Evolutionary conservation across 2,329 filamentous ascomycete species (phyloP), one percentile per base, ranked within the genome.

Genomic region (Fusarium neocosmosporiellum): DNA sequence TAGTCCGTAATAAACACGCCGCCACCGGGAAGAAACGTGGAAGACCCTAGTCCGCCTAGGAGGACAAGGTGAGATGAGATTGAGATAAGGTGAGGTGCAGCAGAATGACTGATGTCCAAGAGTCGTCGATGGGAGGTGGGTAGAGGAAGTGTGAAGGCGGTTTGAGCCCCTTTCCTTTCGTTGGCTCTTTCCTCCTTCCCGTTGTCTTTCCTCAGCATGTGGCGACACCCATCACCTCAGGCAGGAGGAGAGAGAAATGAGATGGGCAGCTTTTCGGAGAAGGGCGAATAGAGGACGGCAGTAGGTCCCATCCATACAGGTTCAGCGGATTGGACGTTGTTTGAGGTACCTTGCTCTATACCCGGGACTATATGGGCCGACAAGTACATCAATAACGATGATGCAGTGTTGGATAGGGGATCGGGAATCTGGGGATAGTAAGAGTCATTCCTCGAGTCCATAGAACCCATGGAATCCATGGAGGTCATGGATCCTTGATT

Each of bases 1-100:
- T 22, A 41, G 48, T 60, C 41, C 55, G 67, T 36, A 69, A 59
- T 50, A 69, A 65, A 46, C 55, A 43, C 27, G 36, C 48, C 61
- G 41, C 70, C 62, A 70, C 63, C 54, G 69, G 63, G 39, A 31
- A 72, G 58, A 65, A 69, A 59, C 59, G 43, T 54, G 63, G 48
- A 50, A 57, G 29, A 63, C 29, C 48, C 58, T 60, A 20, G 37
- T 43, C 62, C 43, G 59, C 57, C 34, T 59, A 46, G 41, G 27
- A 43, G 29, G n/a, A 16, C 20, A 48, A 59, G 43, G 48, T 43
- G 50, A 36, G 50, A 54, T 36, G 58, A 48, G 39, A 34, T 60
- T 71, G 64, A 68, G 43, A 54, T 64, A 27, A 48, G 27, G 39
- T 24, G 22, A 48, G 29, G 34, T 57, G 53, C 20, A 36, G 53